phyloP scores from a whole-genome alignment of 352 stramenopile genomes.

The Globisporangium heterothallicum region DNA sequence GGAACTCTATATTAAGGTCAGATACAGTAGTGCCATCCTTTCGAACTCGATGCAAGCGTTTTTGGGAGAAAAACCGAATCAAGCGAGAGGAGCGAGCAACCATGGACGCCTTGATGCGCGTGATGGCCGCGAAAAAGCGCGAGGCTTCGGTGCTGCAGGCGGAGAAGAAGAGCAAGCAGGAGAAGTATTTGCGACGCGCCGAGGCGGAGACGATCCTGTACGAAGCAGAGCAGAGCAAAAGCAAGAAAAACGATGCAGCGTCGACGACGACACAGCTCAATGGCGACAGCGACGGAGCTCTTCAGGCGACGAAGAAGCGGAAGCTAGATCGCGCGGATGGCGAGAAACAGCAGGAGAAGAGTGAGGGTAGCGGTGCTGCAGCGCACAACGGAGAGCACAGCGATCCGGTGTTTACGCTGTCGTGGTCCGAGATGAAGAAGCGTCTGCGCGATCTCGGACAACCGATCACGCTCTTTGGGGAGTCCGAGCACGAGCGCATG shows the following conservation, averaged over 20 bases:
- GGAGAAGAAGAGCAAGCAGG: conserved; percentile 44
- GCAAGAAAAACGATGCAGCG: conserved; percentile 8
- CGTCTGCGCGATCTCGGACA: conserved; percentile 75
- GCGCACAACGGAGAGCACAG: conserved; percentile 4
- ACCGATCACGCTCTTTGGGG: conserved; percentile 87
- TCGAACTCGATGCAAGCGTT: too few relatives aligned
- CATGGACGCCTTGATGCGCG: conserved; percentile 69
- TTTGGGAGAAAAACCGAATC: not conserved
- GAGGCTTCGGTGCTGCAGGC: conserved; percentile 50
- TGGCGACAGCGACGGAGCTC: conserved; percentile 10
- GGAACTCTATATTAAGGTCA: not conserved
- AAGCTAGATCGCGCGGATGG: conserved; percentile 20
- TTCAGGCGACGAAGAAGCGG: conserved; percentile 40
- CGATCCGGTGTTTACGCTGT: conserved; percentile 30
- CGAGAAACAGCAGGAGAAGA: conserved; percentile 5
- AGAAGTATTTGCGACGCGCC: conserved; percentile 75
- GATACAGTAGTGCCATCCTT: not conserved
- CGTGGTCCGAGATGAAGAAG: conserved; percentile 72
- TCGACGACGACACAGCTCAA: conserved; percentile 12
- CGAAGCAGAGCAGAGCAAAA: conserved; percentile 19
- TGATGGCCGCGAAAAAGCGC: conserved; percentile 82
- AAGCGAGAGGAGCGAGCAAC: not conserved
- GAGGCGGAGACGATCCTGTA: conserved; percentile 68
- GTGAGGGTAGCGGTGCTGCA: not conserved
- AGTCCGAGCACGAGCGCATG: conserved; percentile 57